Base-by-base conservation (phyloP, 768 basidiomycete genomes). In the Sporobolomyces pararoseus region DNA sequence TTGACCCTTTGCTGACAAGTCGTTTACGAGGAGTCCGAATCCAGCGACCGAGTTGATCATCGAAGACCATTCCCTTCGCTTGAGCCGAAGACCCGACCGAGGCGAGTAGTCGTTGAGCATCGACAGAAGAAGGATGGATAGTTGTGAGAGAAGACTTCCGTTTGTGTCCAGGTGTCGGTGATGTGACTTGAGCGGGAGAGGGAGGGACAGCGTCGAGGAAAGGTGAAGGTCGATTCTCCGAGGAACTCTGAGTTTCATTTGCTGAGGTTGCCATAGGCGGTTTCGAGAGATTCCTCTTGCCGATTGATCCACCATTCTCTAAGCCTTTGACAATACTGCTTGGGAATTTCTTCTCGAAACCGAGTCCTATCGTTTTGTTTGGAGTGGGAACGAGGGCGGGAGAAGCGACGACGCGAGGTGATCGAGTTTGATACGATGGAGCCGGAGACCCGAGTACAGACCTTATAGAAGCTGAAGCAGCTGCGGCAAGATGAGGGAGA, bases 51-150 rank as follows among this genome's bases (percentile, higher is more conserved):
- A 65, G 49, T 10, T 68, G 68, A 21, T 62, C 63, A 59, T 81
- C 81, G 62, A 78, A 82, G 16, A 77, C 71, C 80, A 81, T 79
- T 27, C 76, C 75, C 3, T 80, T 79, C 37, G 46, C 51, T 12
- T 44, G 42, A 29, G 79, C 76, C 16, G 68, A 63, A 0, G 54
- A 52, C 13, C 47, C 65, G 34, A 50, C 55, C 17, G 77, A 69
- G 23, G 77, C 73, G 3, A 80, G 74, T 1, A 79, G 65, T 0
- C 71, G 75, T 51, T 76, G 74, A 13, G 80, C 74, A 25, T 79
- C 79, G 42, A 75, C 71, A 2, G 59, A 39, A 12, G 63, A 14
- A 1, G 79, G 78, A 37, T 77, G 73, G 59, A 82, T 80, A 25
- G 78, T 77, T 9, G 77, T 77, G 71, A 80, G 58, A 27, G 68